phyloP scores from a whole-genome alignment of 1,139 yeast species.

The Candida pseudoviswanathii region DNA sequence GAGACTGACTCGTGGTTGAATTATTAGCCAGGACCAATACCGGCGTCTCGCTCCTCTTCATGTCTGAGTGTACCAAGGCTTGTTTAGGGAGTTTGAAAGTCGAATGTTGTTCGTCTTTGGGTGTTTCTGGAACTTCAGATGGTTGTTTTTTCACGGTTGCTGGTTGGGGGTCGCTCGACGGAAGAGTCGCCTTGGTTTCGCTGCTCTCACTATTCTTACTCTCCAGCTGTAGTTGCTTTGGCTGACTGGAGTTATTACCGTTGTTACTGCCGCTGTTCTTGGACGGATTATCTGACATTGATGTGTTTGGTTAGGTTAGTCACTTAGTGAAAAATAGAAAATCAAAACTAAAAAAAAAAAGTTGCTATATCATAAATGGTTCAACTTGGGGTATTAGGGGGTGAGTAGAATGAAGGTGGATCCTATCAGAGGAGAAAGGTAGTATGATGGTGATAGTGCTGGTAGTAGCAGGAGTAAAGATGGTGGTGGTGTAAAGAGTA shows the following conservation, averaged over 20 bases:
- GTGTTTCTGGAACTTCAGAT: not conserved
- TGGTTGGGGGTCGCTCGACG: not conserved
- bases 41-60: not conserved
- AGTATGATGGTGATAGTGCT: too few species aligned
- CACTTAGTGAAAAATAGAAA: not conserved
- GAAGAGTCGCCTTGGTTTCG: not conserved
- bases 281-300: slow-evolving; percentile 1
- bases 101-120: not conserved
- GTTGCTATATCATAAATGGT: slow-evolving; percentile 1
- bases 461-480: too few species aligned
- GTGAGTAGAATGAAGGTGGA: not conserved
- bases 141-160: not conserved
- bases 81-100: not conserved
- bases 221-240: not conserved
- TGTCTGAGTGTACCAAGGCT: not conserved
- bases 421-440: too few species aligned
- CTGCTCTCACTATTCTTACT: not conserved
- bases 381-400: not conserved
- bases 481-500: too few species aligned
- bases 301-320: not conserved
- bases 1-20: not conserved
- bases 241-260: not conserved
- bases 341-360: not conserved
- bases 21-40: not conserved
- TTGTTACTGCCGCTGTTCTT: not conserved